A percentile compares a stretch with the other conserved stretches of the same genome.
phyloP scores from a whole-genome alignment of 1,284 basidiomycete species.

The Cystobasidium pallidum region DNA sequence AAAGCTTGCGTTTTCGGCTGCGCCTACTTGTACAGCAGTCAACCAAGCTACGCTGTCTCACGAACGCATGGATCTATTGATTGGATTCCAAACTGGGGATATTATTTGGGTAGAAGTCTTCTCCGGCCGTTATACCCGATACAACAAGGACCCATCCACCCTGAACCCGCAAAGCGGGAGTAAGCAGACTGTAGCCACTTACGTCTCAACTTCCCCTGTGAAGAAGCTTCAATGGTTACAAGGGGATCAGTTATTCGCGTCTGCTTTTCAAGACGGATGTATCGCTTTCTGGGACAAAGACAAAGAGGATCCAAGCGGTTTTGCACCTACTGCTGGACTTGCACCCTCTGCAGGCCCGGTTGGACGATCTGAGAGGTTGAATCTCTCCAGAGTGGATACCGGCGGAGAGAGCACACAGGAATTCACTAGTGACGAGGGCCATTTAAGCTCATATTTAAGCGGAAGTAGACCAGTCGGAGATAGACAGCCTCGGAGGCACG shows the following conservation, averaged over 20 bases:
- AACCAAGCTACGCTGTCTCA: conserved; percentile 75
- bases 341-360: conserved; percentile 13
- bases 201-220: conserved; percentile 27
- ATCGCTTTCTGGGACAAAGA: conserved; percentile 86
- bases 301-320: conserved; percentile 66
- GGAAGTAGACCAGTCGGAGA: conserved; percentile 60
- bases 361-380: too few species aligned
- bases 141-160: conserved; percentile 69
- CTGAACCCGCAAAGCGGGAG: background rate
- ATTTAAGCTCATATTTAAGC: background rate
- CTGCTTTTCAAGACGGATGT: conserved; percentile 86
- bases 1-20: conserved; percentile 79
- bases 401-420: conserved; percentile 16
- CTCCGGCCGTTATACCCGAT: conserved; percentile 71
- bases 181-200: conserved; percentile 7
- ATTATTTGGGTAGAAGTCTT: conserved; percentile 81
- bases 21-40: conserved; percentile 85
- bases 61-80: conserved; percentile 82
- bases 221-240: conserved; percentile 39
- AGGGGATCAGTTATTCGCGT: conserved; percentile 68
- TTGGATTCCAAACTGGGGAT: conserved; percentile 91
- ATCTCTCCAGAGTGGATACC: conserved; percentile 15
- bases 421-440: conserved; percentile 16
- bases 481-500: conserved; percentile 61
- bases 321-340: conserved; percentile 13